These are phyloP conservation scores for Ascomycota sp. DNA, from an alignment of 2,329 filamentous ascomycete genomes.

Conservation along the genomic window DNA sequence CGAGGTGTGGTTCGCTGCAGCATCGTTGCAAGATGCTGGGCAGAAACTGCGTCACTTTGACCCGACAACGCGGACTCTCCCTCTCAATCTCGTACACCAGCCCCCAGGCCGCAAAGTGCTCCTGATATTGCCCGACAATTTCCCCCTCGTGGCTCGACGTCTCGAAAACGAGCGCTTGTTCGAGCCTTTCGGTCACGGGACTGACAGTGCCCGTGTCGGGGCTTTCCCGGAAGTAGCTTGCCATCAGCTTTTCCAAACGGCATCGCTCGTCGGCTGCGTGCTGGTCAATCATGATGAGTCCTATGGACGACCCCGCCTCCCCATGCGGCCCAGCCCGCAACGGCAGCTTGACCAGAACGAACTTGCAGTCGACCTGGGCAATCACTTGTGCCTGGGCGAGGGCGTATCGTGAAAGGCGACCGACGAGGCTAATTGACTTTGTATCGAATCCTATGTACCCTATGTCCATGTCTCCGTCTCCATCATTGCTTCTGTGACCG, in stretches of 20 bases:
- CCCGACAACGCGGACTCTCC: constrained; percentile 2
- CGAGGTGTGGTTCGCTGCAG: constrained; percentile 44
- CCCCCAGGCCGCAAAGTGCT: constrained; percentile 54
- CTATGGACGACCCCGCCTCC: constrained; percentile 14
- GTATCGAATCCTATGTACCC: constrained; percentile 9
- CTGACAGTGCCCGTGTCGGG: not conserved
- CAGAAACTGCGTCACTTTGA: constrained; percentile 43
- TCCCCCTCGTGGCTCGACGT: constrained; percentile 37
- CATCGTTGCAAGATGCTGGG: constrained; percentile 58
- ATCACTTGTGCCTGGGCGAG: constrained; percentile 45
- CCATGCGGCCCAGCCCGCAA: constrained; percentile 2
- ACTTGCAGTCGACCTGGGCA: constrained; percentile 75
- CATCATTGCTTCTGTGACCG: constrained; percentile 2
- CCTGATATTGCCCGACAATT: constrained; percentile 31
- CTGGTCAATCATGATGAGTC: constrained; percentile 69
- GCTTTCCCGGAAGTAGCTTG: constrained; percentile 21
- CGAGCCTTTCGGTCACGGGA: constrained; percentile 17
- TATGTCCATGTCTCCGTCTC: constrained; percentile 1
- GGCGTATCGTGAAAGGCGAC: constrained; percentile 38
- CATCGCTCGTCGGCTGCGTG: constrained; percentile 87
- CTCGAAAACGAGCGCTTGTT: constrained; percentile 41
- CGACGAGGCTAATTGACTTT: constrained; percentile 10
- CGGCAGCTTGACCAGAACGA: constrained; percentile 49
- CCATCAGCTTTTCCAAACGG: constrained; percentile 54
- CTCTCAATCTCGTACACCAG: constrained; percentile 37